Evolutionary conservation across 768 basidiomycete species (phyloP).

Genomic region (Tylopilus felleus): DNA sequence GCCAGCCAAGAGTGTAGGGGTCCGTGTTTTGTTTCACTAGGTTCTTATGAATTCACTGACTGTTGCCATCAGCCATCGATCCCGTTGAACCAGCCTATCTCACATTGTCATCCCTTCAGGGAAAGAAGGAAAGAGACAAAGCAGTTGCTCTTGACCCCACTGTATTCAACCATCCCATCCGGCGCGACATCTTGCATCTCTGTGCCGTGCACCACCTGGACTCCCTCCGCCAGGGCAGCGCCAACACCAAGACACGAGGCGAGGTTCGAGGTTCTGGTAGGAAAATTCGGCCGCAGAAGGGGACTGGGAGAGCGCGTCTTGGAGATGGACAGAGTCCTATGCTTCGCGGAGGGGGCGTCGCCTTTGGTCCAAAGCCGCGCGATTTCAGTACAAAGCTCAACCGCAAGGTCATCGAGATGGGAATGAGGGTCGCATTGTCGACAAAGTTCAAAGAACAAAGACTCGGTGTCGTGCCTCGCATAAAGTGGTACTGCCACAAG

Average conservation of each 20-base stretch:
- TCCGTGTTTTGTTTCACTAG: constrained; percentile 7
- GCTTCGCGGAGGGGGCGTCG: constrained; percentile 87
- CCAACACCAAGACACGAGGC: constrained; percentile 85
- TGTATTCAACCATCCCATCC: constrained; percentile 88
- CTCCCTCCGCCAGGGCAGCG: constrained; percentile 86
- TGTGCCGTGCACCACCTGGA: constrained; percentile 89
- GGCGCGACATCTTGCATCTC: constrained; percentile 89
- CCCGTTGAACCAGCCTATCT: constrained; percentile 52
- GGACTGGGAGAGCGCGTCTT: constrained; percentile 83
- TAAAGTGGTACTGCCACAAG: constrained; percentile 71
- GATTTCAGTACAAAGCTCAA: constrained; percentile 91
- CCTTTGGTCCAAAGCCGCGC: constrained; percentile 87
- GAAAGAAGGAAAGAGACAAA: constrained; percentile 40
- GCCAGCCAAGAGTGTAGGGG: constrained; percentile 15
- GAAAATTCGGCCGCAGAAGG: constrained; percentile 92
- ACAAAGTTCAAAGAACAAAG: constrained; percentile 71
- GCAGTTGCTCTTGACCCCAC: constrained; percentile 68
- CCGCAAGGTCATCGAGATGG: constrained; percentile 91
- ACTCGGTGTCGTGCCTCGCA: constrained; percentile 69
- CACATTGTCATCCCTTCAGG: constrained; percentile 53
- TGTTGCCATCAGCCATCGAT: constrained; percentile 34
- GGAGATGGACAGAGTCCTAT: constrained; percentile 87
- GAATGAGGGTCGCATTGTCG: constrained; percentile 87
- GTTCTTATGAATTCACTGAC: constrained; percentile 6
- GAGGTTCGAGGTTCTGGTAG: constrained; percentile 87